These are phyloP conservation scores for Alternaria sp. DNA, from an alignment of 2,329 filamentous ascomycete species.

Conservation along the genomic window DNA sequence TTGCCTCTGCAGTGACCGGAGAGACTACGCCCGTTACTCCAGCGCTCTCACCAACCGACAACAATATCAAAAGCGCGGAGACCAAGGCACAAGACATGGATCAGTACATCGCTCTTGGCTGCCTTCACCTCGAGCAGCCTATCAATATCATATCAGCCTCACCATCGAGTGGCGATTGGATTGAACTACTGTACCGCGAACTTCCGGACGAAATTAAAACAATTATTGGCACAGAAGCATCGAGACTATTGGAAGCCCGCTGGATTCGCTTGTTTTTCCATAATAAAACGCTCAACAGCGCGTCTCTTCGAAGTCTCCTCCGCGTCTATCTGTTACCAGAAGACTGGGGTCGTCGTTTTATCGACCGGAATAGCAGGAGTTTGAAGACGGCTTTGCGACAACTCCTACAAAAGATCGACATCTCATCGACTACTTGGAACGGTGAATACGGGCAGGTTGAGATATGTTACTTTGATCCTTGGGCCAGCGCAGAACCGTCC, in stretches of 20 bases:
- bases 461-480: conserved; percentile 48
- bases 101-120: conserved; percentile 49
- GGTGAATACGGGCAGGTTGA: conserved; percentile 49
- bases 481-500: conserved; percentile 54
- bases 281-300: neutral
- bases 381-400: conserved; percentile 58
- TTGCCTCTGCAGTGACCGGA: conserved; percentile 7
- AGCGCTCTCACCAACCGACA: conserved; percentile 10
- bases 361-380: conserved; percentile 60
- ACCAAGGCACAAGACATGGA: conserved; percentile 28
- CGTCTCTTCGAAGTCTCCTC: conserved; percentile 38
- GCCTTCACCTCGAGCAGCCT: conserved; percentile 36
- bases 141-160: neutral
- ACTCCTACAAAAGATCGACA: conserved; percentile 66
- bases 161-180: conserved; percentile 28
- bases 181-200: conserved; percentile 30
- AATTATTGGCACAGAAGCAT: conserved; percentile 35
- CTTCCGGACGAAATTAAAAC: conserved; percentile 33
- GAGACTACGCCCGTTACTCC: conserved; percentile 24
- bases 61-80: conserved; percentile 2
- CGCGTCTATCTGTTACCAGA: conserved; percentile 72
- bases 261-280: conserved; percentile 48
- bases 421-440: conserved; percentile 65
- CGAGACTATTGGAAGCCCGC: conserved; percentile 42
- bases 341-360: conserved; percentile 65